These are phyloP conservation scores for Hericium erinaceus DNA, from an alignment of 768 basidiomycete genomes.

Conservation along the genomic window DNA sequence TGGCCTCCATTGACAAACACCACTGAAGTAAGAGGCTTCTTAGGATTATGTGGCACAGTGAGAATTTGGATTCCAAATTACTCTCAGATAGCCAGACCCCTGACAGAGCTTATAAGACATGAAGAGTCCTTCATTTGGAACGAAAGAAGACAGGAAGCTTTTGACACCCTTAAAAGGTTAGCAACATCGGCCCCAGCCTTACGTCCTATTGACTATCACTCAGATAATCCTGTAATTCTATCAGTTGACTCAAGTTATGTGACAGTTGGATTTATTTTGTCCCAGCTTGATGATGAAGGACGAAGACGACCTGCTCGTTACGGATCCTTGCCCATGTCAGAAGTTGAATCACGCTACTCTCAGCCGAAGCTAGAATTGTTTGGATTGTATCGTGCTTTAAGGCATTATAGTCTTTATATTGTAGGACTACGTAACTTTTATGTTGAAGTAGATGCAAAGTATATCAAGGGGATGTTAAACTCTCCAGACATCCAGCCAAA, in stretches of 20 bases:
- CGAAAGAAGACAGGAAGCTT: too few relatives aligned
- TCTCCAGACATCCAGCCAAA: too few relatives aligned
- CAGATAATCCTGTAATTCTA: slow-evolving; percentile 12
- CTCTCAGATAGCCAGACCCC: too few relatives aligned
- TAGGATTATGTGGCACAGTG: too few relatives aligned
- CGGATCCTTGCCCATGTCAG: slow-evolving; percentile 30
- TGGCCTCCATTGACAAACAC: too few relatives aligned
- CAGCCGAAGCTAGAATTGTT: slow-evolving; percentile 21
- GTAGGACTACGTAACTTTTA: too few relatives aligned
- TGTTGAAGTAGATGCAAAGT: too few relatives aligned
- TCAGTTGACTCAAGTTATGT: slow-evolving; percentile 19
- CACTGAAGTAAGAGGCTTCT: too few relatives aligned
- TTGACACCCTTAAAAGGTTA: not conserved
- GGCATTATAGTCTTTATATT: slow-evolving; percentile 14
- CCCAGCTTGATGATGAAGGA: slow-evolving; percentile 15
- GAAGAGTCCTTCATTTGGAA: too few relatives aligned
- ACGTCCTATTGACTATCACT: slow-evolving; percentile 10
- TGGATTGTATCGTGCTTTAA: slow-evolving; percentile 14
- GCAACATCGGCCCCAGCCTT: not conserved
- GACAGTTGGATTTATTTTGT: slow-evolving; percentile 19
- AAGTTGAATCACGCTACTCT: slow-evolving; percentile 17
- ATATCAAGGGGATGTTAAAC: too few relatives aligned
- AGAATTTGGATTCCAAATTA: too few relatives aligned
- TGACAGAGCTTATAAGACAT: too few relatives aligned
- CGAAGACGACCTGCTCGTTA: slow-evolving; percentile 23